Percentiles rank a stretch among this genome's conserved stretches.
phyloP scores from a whole-genome alignment of 2,329 filamentous ascomycete genomes.

The Aspergillus fructus region DNA sequence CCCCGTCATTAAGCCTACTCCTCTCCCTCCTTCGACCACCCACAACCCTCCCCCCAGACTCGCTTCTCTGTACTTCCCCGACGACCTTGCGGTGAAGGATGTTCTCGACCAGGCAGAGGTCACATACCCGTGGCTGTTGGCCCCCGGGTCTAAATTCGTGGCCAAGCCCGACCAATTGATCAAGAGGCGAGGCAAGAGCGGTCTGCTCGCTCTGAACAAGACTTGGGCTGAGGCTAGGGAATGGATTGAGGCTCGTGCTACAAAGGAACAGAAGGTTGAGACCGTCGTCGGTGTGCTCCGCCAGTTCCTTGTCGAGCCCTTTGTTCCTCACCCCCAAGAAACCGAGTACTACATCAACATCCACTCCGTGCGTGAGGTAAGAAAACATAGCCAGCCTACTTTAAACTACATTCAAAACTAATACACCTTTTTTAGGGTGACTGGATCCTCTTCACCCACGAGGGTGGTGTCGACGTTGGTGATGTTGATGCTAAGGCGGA shows the following conservation, averaged over 20 bases:
- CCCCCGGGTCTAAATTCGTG: slow-evolving; percentile 83
- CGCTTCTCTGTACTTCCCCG: slow-evolving; percentile 88
- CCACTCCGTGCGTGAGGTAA: slow-evolving; percentile 98
- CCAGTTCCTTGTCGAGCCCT: slow-evolving; percentile 97
- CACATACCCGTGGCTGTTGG: slow-evolving; percentile 94
- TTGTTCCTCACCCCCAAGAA: slow-evolving; percentile 90
- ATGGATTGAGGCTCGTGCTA: slow-evolving; percentile 90
- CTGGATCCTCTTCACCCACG: slow-evolving; percentile 99
- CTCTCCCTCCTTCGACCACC: slow-evolving; percentile 76
- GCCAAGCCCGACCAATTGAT: slow-evolving; percentile 99
- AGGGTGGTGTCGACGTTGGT: slow-evolving; percentile 98
- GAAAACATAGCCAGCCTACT: slow-evolving; percentile 39
- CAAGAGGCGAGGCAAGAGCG: slow-evolving; percentile 99
- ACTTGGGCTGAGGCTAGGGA: slow-evolving; percentile 89
- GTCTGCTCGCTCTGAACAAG: slow-evolving; percentile 95
- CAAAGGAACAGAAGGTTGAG: slow-evolving; percentile 92
- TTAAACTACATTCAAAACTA: neutral
- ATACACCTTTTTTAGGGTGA: slow-evolving; percentile 66
- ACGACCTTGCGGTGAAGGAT: slow-evolving; percentile 76
- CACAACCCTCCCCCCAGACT: slow-evolving; percentile 93
- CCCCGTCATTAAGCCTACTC: slow-evolving; percentile 95
- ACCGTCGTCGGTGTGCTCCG: slow-evolving; percentile 82
- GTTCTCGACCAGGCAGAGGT: slow-evolving; percentile 94
- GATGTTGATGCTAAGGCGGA: slow-evolving; percentile 99
- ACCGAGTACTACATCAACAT: slow-evolving; percentile 99